These are phyloP conservation scores for Curvularia spicifera DNA, from an alignment of 2,329 filamentous ascomycete species.

Conservation along the genomic window DNA sequence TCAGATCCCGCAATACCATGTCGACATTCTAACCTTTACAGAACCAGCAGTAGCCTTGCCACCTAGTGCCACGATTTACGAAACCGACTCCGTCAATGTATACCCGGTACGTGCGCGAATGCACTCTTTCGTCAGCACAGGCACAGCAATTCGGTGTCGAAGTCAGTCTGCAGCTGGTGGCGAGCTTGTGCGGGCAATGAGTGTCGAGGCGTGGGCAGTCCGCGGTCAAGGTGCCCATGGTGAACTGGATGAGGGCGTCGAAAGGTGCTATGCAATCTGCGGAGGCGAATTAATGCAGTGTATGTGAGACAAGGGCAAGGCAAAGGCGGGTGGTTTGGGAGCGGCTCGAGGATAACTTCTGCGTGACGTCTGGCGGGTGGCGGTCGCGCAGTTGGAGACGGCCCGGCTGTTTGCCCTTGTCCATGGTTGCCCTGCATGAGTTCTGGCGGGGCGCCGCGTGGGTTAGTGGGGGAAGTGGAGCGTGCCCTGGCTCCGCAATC, in stretches of 20 bases:
- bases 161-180: constrained; percentile 52
- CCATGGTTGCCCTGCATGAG: constrained; percentile 6
- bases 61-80: constrained; percentile 55
- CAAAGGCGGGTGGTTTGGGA: not conserved
- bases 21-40: constrained; percentile 49
- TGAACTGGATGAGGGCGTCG: constrained; percentile 3
- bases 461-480: constrained; percentile 6
- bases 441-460: constrained; percentile 43
- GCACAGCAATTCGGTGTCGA: constrained; percentile 51
- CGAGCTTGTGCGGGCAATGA: constrained; percentile 52
- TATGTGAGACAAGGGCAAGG: not conserved
- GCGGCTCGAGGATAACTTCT: not conserved
- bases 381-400: constrained; percentile 7
- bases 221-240: constrained; percentile 51
- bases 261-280: not conserved
- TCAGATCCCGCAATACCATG: too few species aligned
- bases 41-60: constrained; percentile 61
- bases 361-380: constrained; percentile 8
- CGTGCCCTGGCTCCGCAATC: constrained; percentile 2
- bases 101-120: constrained; percentile 53
- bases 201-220: constrained; percentile 45
- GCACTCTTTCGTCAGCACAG: constrained; percentile 50
- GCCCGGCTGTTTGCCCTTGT: constrained; percentile 10
- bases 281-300: not conserved
- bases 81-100: constrained; percentile 61